Percentiles rank a stretch among this genome's conserved stretches.
phyloP scores from a whole-genome alignment of 169 alveolate genomes.

The Plasmodium fragile region DNA sequence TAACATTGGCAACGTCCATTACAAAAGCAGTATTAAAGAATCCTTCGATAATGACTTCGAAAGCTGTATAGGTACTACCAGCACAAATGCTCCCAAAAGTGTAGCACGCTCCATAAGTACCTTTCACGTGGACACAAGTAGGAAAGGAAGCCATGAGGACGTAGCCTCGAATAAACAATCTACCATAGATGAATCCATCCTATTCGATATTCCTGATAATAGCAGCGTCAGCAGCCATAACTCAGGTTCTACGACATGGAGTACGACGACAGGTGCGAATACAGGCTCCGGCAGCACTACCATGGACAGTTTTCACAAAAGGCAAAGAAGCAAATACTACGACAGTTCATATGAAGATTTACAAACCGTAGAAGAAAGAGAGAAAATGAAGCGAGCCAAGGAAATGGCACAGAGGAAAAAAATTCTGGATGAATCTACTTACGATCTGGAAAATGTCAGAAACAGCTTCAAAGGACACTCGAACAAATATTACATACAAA shows the following conservation, averaged over 20 bases:
- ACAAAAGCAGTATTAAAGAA: not conserved
- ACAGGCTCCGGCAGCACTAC: not conserved
- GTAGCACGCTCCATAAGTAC: not conserved
- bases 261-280: not conserved
- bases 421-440: not conserved
- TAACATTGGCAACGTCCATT: not conserved
- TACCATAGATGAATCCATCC: not conserved
- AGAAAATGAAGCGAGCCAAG: not conserved
- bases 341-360: not conserved
- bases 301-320: not conserved
- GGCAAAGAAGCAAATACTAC: not conserved
- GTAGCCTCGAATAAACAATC: not conserved
- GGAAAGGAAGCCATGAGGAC: not conserved
- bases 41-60: not conserved
- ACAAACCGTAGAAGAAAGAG: not conserved
- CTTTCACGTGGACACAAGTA: not conserved
- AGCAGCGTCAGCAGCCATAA: not conserved
- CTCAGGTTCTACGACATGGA: not conserved
- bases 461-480: too few relatives aligned
- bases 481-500: not conserved
- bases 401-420: not conserved
- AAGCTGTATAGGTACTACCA: not conserved
- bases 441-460: not conserved
- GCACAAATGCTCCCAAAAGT: not conserved
- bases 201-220: not conserved